phyloP scores from a whole-genome alignment of 768 basidiomycete genomes.

The Naganishia friedmannii region DNA sequence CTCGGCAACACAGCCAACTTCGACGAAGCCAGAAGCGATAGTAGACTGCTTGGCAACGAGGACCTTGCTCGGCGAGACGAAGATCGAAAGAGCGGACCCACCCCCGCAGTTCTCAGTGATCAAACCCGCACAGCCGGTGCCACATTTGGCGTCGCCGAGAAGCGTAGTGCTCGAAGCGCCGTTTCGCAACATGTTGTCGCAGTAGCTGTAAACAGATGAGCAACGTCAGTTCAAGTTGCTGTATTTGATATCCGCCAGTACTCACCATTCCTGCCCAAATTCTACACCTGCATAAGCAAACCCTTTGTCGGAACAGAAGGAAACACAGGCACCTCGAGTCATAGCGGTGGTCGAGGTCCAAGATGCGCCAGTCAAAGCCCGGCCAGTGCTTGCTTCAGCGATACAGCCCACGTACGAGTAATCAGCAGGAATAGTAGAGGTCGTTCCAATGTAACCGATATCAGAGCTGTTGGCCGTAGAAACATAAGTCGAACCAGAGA shows the following conservation, averaged over 20 bases:
- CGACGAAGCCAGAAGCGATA: slow-evolving; percentile 1
- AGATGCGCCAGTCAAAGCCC: slow-evolving; percentile 43
- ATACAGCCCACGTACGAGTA: slow-evolving; percentile 49
- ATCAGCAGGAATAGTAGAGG: slow-evolving; percentile 41
- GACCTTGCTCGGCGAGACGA: slow-evolving; percentile 43
- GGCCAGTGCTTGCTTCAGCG: slow-evolving; percentile 44
- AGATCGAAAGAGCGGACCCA: slow-evolving; percentile 38
- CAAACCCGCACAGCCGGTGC: slow-evolving; percentile 38
- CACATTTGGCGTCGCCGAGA: slow-evolving; percentile 40
- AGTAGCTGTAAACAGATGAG: slow-evolving; percentile 42
- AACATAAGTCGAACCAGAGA: slow-evolving; percentile 37
- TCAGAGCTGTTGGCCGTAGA: slow-evolving; percentile 5
- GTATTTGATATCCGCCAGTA: no score
- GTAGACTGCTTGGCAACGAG: slow-evolving; percentile 20
- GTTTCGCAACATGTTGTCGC: slow-evolving; percentile 46
- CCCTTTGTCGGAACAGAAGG: slow-evolving; percentile 31
- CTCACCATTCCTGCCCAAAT: slow-evolving; percentile 38
- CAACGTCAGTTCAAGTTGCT: neutral
- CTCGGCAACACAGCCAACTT: slow-evolving; percentile 51
- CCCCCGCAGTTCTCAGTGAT: slow-evolving; percentile 50
- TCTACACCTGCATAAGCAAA: slow-evolving; percentile 48
- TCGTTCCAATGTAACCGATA: slow-evolving; percentile 36
- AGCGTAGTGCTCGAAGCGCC: slow-evolving; percentile 48
- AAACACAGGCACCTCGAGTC: slow-evolving; percentile 41
- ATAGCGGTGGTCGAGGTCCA: slow-evolving; percentile 40